phyloP scores from a whole-genome alignment of 1,284 basidiomycete species.

The Anthracocystis walkeri region DNA sequence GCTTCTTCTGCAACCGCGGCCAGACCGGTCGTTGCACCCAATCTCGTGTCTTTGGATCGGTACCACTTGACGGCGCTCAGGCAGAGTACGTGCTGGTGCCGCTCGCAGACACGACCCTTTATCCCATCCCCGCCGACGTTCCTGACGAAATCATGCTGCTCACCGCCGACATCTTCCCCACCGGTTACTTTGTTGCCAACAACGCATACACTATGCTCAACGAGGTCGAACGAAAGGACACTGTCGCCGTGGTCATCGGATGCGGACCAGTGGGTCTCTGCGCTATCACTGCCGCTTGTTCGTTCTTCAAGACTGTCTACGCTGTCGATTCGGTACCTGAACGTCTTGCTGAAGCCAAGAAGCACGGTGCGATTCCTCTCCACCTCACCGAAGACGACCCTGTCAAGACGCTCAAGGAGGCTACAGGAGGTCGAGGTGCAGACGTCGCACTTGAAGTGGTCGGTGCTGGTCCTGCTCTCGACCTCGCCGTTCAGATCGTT shows the following conservation, averaged over 20 bases:
- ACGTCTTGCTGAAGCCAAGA: slow-evolving; percentile 66
- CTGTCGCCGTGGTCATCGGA: slow-evolving; percentile 60
- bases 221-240: slow-evolving; percentile 59
- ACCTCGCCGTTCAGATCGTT: slow-evolving; percentile 81
- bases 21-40: slow-evolving; percentile 81
- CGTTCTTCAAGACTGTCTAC: slow-evolving; percentile 69
- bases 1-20: slow-evolving; percentile 77
- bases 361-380: slow-evolving; percentile 63
- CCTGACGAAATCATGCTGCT: slow-evolving; percentile 72
- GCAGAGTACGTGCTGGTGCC: slow-evolving; percentile 85
- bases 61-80: slow-evolving; percentile 81
- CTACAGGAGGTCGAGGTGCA: slow-evolving; percentile 70
- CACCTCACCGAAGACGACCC: slow-evolving; percentile 55
- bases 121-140: slow-evolving; percentile 74
- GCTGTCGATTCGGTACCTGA: slow-evolving; percentile 68
- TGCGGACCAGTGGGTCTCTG: slow-evolving; percentile 72
- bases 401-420: slow-evolving; percentile 46
- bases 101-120: slow-evolving; percentile 81
- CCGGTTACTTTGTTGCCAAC: slow-evolving; percentile 77
- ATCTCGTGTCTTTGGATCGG: slow-evolving; percentile 79
- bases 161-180: slow-evolving; percentile 75
- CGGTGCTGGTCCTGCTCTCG: slow-evolving; percentile 79
- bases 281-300: slow-evolving; percentile 71
- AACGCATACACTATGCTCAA: slow-evolving; percentile 73
- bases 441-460: slow-evolving; percentile 77